Evolutionary conservation across 495 filamentous ascomycete species (phyloP).

Genomic region (Pyronema omphalodes): DNA sequence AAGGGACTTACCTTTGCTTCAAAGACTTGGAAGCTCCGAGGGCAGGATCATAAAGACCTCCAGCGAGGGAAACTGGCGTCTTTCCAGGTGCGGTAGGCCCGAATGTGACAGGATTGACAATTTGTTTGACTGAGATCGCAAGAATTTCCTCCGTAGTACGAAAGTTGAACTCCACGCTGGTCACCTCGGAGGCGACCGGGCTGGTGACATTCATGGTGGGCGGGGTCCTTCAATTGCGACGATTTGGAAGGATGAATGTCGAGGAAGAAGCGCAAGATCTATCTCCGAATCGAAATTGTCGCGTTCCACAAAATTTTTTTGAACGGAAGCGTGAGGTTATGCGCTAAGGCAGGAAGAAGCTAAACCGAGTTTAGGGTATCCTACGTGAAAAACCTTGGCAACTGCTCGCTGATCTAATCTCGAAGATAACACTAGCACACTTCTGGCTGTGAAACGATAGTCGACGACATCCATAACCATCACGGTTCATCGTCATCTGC

Average conservation of each 20-base stretch:
- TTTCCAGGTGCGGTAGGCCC: slow-evolving; percentile 65
- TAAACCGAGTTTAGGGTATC: no score
- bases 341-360: no score
- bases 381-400: no score
- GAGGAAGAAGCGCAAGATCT: background rate
- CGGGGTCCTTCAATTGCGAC: background rate
- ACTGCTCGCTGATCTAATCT: no score
- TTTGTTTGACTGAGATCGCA: slow-evolving; percentile 74
- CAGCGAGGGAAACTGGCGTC: slow-evolving; percentile 15
- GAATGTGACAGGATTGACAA: slow-evolving; percentile 76
- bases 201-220: slow-evolving; percentile 55
- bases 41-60: slow-evolving; percentile 77
- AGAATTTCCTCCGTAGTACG: slow-evolving; percentile 66
- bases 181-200: slow-evolving; percentile 66
- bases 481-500: no score
- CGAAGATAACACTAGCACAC: no score
- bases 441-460: no score
- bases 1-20: slow-evolving; percentile 21
- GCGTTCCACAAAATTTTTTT: background rate
- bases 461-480: no score
- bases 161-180: slow-evolving; percentile 74
- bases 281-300: background rate
- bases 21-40: slow-evolving; percentile 44
- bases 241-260: background rate
- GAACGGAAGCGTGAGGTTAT: no score